Evolutionary conservation across 2,329 filamentous ascomycete species (phyloP).

Genomic region (Monosporascus sp.): DNA sequence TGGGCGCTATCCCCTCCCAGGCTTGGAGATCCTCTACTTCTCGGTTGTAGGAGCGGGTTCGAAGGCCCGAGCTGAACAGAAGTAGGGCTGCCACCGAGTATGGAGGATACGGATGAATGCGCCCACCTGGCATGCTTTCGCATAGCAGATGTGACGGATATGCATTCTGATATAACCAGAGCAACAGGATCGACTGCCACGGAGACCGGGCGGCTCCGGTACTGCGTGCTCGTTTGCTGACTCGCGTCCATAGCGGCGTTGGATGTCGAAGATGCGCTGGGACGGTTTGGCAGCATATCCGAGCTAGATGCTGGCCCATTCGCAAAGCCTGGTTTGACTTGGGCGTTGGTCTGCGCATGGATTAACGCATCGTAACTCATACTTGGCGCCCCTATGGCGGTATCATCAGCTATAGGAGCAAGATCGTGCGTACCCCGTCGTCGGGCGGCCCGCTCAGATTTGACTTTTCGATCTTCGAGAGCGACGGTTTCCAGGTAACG

Average conservation of each 20-base stretch:
- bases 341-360: slow-evolving; percentile 26
- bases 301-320: slow-evolving; percentile 19
- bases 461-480: background rate
- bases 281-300: slow-evolving; percentile 17
- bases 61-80: slow-evolving; percentile 49
- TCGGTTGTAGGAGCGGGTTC: slow-evolving; percentile 35
- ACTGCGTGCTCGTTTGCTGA: slow-evolving; percentile 41
- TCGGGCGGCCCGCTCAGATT: no score
- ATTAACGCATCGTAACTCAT: slow-evolving; percentile 33
- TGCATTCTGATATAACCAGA: slow-evolving; percentile 96
- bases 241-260: slow-evolving; percentile 27
- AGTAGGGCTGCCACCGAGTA: slow-evolving; percentile 72
- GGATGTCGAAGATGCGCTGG: slow-evolving; percentile 12
- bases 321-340: slow-evolving; percentile 22
- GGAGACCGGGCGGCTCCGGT: slow-evolving; percentile 59
- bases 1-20: slow-evolving; percentile 37
- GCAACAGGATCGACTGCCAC: slow-evolving; percentile 89
- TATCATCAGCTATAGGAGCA: slow-evolving; percentile 1
- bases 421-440: no score
- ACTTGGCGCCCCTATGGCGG: slow-evolving; percentile 23
- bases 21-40: slow-evolving; percentile 36
- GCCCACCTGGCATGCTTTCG: slow-evolving; percentile 96
- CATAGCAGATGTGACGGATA: slow-evolving; percentile 96
- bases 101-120: slow-evolving; percentile 92
- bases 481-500: background rate